Percentiles rank a stretch among this genome's conserved stretches.
Conservation (phyloP, 768 basidiomycete genomes). For the Leccinum arenicola region DNA sequence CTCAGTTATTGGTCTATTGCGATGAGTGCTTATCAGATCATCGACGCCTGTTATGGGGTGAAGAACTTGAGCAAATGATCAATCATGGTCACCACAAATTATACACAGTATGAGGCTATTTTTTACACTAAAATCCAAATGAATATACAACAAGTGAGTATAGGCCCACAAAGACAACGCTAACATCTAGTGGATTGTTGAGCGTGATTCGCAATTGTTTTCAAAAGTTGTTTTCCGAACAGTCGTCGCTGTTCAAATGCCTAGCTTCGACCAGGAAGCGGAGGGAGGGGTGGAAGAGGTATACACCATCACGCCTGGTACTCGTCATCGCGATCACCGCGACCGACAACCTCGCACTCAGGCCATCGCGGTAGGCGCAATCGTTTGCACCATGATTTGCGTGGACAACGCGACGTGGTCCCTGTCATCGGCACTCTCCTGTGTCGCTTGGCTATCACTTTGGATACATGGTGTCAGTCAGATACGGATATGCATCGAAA, state of each 20-base stretch:
- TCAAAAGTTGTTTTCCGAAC: neutral
- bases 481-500: conserved; percentile 26
- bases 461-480: neutral
- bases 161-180: neutral
- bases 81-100: too few relatives aligned
- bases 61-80: too few relatives aligned
- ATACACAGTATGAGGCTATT: too few relatives aligned
- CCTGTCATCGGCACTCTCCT: neutral
- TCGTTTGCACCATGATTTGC: neutral
- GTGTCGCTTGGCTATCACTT: neutral
- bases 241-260: neutral
- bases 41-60: too few relatives aligned
- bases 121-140: neutral
- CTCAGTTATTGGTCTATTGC: too few relatives aligned
- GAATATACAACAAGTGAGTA: neutral
- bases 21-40: too few relatives aligned
- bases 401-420: neutral
- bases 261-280: neutral
- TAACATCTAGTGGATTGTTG: neutral
- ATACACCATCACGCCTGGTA: neutral
- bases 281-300: neutral
- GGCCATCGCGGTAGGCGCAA: neutral
- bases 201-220: neutral
- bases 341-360: neutral
- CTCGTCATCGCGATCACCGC: neutral